Percentiles rank a stretch among this genome's conserved stretches.
Evolutionary conservation across 2,329 filamentous ascomycete genomes (phyloP).

Genomic region (Aspergillus sp.): DNA sequence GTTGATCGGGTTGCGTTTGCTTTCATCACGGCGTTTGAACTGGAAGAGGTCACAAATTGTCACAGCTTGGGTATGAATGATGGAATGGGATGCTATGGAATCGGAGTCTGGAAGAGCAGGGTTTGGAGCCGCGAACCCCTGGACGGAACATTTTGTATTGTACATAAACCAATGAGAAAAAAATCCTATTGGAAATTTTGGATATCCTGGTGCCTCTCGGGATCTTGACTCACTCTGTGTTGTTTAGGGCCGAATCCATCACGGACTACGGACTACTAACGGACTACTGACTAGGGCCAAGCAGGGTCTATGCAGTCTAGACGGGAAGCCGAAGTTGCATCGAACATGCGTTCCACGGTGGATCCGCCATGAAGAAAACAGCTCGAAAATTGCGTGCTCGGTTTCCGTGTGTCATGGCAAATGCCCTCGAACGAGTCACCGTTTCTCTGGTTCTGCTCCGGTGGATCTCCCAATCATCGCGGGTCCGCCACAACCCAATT

Average conservation of each 20-base stretch:
- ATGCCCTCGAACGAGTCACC: background rate
- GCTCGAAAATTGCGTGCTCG: constrained; percentile 26
- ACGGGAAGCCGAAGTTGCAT: background rate
- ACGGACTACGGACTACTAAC: background rate
- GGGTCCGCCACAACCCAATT: background rate
- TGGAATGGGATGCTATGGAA: constrained; percentile 12
- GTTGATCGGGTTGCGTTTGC: background rate
- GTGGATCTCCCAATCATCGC: constrained; percentile 6
- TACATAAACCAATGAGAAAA: constrained; percentile 23
- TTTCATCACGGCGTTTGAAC: constrained; percentile 13
- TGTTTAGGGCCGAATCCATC: background rate
- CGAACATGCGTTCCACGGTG: background rate
- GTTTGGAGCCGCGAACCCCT: constrained; percentile 18
- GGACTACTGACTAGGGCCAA: too few relatives aligned
- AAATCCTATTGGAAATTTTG: background rate
- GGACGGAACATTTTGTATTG: constrained; percentile 19
- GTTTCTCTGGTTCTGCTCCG: background rate
- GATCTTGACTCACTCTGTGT: background rate
- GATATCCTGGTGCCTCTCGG: too few relatives aligned
- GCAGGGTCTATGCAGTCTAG: background rate
- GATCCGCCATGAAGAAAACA: background rate
- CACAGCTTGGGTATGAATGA: constrained; percentile 18
- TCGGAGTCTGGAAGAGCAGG: constrained; percentile 21
- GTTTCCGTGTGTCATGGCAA: constrained; percentile 27
- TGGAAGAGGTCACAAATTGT: constrained; percentile 20